Percentiles rank a stretch among this genome's conserved stretches.
Conservation (phyloP, 345 rosid species). For the Abelmoschus esculentus region DNA sequence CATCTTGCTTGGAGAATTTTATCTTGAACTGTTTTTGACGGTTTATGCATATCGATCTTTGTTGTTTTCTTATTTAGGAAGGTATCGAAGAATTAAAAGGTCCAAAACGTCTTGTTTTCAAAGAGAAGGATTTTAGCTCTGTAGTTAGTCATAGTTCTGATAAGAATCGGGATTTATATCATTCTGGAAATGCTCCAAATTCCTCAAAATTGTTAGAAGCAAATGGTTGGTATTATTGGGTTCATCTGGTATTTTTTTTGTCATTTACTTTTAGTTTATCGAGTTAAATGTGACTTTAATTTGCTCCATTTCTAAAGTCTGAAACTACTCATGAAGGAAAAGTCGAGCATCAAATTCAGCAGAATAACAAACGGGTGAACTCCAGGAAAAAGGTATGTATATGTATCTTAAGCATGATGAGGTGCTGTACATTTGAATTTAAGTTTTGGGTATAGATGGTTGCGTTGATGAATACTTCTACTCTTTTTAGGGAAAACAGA, state of each 20-base stretch:
- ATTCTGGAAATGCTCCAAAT: constrained; percentile 22
- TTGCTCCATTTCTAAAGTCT: not conserved
- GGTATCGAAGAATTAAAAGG: constrained; percentile 52
- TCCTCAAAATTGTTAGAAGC: constrained; percentile 16
- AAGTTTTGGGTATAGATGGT: not conserved
- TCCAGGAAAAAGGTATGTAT: not conserved
- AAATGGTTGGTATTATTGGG: constrained; percentile 31
- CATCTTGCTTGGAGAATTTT: not conserved
- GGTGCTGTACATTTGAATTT: not conserved
- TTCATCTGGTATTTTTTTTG: not conserved
- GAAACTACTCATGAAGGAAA: not conserved
- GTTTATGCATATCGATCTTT: not conserved
- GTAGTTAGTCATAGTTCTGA: constrained; percentile 25
- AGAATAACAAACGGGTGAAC: not conserved
- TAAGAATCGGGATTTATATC: constrained; percentile 19
- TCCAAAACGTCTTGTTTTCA: constrained; percentile 54
- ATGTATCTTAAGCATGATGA: not conserved
- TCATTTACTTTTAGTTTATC: not conserved
- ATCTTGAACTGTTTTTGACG: not conserved
- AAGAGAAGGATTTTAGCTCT: constrained; percentile 44
- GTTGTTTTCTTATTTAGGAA: constrained; percentile 42
- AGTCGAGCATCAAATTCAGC: not conserved
- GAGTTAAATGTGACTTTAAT: not conserved
- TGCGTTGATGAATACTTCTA: constrained; percentile 1
- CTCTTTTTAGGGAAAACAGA: not conserved